A percentile compares a stretch with the other conserved stretches of the same genome.
Conservation (phyloP, 2,329 filamentous ascomycete species). For the Metarhizium rileyi region DNA sequence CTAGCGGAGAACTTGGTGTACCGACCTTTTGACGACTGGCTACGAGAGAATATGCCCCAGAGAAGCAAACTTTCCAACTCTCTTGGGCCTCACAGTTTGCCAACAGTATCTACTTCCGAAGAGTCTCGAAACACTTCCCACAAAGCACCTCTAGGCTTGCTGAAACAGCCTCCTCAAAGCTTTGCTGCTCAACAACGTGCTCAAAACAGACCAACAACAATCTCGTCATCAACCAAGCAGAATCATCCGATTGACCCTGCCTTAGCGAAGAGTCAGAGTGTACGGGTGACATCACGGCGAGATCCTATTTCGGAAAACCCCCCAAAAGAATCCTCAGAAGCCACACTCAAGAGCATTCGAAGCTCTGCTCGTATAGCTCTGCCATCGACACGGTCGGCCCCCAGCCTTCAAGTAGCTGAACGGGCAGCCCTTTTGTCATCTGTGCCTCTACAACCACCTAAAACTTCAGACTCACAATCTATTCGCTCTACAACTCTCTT, state of each 20-base stretch:
- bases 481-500: constrained; percentile 42
- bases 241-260: constrained; percentile 16
- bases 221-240: constrained; percentile 14
- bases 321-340: constrained; percentile 14
- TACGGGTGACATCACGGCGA: constrained; percentile 18
- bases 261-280: constrained; percentile 19
- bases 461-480: constrained; percentile 19
- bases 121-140: constrained; percentile 25
- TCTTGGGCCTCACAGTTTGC: background rate
- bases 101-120: constrained; percentile 15
- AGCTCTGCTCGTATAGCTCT: constrained; percentile 17
- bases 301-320: constrained; percentile 17
- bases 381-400: constrained; percentile 17
- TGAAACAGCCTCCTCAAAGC: constrained; percentile 50
- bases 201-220: constrained; percentile 35
- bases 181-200: constrained; percentile 58
- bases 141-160: constrained; percentile 30
- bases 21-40: constrained; percentile 51
- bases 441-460: constrained; percentile 13
- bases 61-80: constrained; percentile 5
- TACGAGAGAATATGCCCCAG: constrained; percentile 36
- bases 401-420: constrained; percentile 19
- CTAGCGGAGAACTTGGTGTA: constrained; percentile 54
- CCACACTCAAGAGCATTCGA: constrained; percentile 18
- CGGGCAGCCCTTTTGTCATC: constrained; percentile 19